Percentiles rank a stretch among this genome's conserved stretches.
These are phyloP conservation scores for Juncus effusus DNA, from an alignment of 176 grass and related monocot species.

Conservation along the genomic window DNA sequence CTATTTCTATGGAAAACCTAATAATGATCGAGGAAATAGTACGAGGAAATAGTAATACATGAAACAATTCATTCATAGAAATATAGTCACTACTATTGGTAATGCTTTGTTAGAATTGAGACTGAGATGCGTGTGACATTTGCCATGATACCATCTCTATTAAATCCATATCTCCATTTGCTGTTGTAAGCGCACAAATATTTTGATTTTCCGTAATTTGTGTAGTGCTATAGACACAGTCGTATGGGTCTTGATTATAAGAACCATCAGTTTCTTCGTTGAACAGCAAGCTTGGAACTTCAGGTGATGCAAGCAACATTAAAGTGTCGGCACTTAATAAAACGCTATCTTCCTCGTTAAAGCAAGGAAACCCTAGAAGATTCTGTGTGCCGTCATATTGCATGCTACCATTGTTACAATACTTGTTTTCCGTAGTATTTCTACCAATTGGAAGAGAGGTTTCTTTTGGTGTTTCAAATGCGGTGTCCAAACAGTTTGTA, in stretches of 20 bases:
- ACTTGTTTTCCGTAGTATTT: background rate
- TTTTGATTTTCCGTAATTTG: background rate
- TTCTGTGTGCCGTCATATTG: constrained; percentile 4
- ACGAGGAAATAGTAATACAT: background rate
- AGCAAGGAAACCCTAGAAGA: constrained; percentile 13
- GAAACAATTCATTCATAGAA: background rate
- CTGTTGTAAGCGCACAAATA: background rate
- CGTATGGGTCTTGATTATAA: background rate
- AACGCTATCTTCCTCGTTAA: constrained; percentile 8
- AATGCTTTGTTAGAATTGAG: constrained; percentile 20
- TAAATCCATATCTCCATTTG: constrained; percentile 39
- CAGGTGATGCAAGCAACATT: constrained; percentile 9
- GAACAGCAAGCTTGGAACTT: constrained; percentile 1
- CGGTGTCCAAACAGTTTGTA: background rate
- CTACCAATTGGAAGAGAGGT: too few relatives aligned
- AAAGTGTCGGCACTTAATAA: constrained; percentile 11
- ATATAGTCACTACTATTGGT: constrained; percentile 18
- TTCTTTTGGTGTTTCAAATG: too few relatives aligned
- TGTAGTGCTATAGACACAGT: background rate
- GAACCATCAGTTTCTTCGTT: background rate
- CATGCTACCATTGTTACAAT: background rate
- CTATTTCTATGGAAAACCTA: constrained; percentile 15
- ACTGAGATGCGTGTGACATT: constrained; percentile 26
- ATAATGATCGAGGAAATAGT: background rate
- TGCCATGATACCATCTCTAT: constrained; percentile 45